These are phyloP conservation scores for Geranomyces michiganensis DNA, from an alignment of 192 early-diverging fungal genomes.

Conservation along the genomic window DNA sequence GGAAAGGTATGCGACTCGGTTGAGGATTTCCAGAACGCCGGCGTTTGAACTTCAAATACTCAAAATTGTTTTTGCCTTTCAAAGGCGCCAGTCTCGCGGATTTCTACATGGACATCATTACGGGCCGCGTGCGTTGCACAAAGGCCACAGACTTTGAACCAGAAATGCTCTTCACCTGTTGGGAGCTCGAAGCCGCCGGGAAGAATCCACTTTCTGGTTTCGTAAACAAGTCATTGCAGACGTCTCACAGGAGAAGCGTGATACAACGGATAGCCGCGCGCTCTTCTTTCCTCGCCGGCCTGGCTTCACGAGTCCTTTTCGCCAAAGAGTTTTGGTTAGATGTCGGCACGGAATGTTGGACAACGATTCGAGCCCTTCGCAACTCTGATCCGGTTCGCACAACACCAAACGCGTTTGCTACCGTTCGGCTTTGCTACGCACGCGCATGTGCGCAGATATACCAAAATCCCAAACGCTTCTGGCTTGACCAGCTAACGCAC, in stretches of 20 bases:
- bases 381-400: conserved; percentile 24
- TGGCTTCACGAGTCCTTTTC: neutral
- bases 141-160: conserved; percentile 47
- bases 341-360: conserved; percentile 23
- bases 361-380: conserved; percentile 9
- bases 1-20: neutral
- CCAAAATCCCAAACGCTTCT: conserved; percentile 43
- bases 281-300: neutral
- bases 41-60: neutral
- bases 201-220: neutral
- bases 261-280: neutral
- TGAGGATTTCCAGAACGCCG: too few relatives aligned
- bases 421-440: conserved; percentile 52
- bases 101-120: conserved; percentile 69
- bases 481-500: conserved; percentile 60
- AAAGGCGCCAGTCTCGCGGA: conserved; percentile 52
- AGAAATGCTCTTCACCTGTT: conserved; percentile 50
- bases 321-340: conserved; percentile 20
- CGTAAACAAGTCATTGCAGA: neutral
- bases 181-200: conserved; percentile 29
- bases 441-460: conserved; percentile 54
- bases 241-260: conserved; percentile 6
- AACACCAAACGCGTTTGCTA: conserved; percentile 47
- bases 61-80: conserved; percentile 10
- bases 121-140: conserved; percentile 54